Percentiles rank a stretch among this genome's conserved stretches.
Evolutionary conservation across 2,329 filamentous ascomycete genomes (phyloP).

Genomic region (Tolypocladium tropicale): DNA sequence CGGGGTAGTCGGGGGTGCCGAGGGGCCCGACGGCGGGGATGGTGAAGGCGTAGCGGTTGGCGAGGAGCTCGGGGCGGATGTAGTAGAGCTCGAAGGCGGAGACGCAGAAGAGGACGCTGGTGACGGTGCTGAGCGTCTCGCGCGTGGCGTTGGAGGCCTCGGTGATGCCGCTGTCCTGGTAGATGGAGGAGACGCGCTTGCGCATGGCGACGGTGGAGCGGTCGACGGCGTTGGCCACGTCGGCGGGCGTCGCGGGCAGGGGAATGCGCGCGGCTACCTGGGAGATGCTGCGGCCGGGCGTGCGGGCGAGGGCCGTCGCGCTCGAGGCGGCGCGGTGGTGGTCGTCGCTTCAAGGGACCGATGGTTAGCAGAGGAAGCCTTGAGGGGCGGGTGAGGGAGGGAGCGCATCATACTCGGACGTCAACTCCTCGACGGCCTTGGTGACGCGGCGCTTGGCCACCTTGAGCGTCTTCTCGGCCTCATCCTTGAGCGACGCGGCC

Average conservation of each 20-base stretch:
- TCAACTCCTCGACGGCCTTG: conserved; percentile 34
- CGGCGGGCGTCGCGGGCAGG: conserved; percentile 71
- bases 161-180: conserved; percentile 55
- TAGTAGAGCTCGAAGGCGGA: conserved; percentile 59
- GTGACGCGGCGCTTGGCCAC: conserved; percentile 33
- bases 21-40: conserved; percentile 51
- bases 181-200: conserved; percentile 52
- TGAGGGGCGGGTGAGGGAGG: neutral
- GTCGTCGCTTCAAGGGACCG: conserved; percentile 16
- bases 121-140: conserved; percentile 60
- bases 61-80: conserved; percentile 60
- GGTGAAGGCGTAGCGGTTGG: conserved; percentile 62
- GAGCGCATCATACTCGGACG: conserved; percentile 34
- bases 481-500: conserved; percentile 27
- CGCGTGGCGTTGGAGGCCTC: conserved; percentile 57
- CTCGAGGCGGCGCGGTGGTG: conserved; percentile 26
- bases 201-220: conserved; percentile 57
- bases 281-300: conserved; percentile 40
- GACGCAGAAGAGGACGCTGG: conserved; percentile 59
- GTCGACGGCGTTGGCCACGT: conserved; percentile 68
- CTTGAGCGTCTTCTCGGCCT: conserved; percentile 30
- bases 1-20: conserved; percentile 44
- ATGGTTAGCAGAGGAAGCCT: conserved; percentile 1
- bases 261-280: conserved; percentile 50
- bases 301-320: conserved; percentile 33